Evolutionary conservation across 106 monocot genomes (phyloP).

Genomic region (Posidonia australis): DNA sequence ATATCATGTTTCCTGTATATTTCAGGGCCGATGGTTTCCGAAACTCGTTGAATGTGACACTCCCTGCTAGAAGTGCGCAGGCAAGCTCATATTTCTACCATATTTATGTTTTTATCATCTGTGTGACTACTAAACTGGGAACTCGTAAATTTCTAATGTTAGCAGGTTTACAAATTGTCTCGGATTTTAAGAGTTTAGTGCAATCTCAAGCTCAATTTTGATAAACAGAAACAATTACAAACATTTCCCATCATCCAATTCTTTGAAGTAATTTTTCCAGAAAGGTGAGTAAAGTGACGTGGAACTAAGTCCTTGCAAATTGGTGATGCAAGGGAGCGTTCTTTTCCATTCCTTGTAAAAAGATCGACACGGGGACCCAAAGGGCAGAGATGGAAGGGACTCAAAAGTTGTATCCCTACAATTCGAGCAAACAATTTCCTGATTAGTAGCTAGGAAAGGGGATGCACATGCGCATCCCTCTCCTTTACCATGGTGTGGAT

Average conservation of each 20-base stretch:
- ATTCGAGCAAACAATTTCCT: too few relatives aligned
- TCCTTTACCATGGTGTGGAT: too few relatives aligned
- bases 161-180: constrained; percentile 26
- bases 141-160: not conserved
- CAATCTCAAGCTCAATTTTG: not conserved
- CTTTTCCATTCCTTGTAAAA: too few relatives aligned
- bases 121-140: not conserved
- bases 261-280: not conserved
- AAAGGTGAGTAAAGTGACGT: too few relatives aligned
- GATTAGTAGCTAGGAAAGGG: too few relatives aligned
- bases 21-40: constrained; percentile 59
- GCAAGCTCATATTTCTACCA: constrained; percentile 9
- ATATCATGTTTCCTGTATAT: not conserved
- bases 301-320: too few relatives aligned
- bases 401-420: too few relatives aligned
- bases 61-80: constrained; percentile 80
- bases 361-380: too few relatives aligned
- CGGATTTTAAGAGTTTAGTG: constrained; percentile 20
- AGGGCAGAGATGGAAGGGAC: too few relatives aligned
- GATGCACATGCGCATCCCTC: too few relatives aligned
- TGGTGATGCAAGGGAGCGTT: too few relatives aligned
- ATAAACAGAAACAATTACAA: not conserved
- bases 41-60: constrained; percentile 45
- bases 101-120: not conserved
- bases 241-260: not conserved